Evolutionary conservation across 768 basidiomycete species (phyloP).

Genomic region (Lactifluus hygrophoroides): DNA sequence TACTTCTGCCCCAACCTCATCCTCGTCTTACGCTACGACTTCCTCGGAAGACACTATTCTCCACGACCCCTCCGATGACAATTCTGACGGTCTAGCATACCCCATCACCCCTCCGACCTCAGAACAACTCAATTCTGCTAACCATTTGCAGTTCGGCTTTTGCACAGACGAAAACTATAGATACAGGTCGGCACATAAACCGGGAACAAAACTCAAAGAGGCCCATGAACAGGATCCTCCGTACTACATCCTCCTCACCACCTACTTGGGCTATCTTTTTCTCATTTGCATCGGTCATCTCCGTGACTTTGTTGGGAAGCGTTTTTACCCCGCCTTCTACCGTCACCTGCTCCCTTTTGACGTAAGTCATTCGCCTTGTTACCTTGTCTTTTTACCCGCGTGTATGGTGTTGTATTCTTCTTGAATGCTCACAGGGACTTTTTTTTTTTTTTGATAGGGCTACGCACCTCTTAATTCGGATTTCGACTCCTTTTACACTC

Average conservation of each 20-base stretch:
- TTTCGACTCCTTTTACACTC: constrained; percentile 98
- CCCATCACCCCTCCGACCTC: constrained; percentile 69
- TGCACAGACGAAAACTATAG: constrained; percentile 71
- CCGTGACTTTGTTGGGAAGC: constrained; percentile 92
- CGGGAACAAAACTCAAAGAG: constrained; percentile 38
- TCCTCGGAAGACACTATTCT: constrained; percentile 62
- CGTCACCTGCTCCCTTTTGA: constrained; percentile 75
- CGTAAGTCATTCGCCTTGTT: constrained; percentile 43
- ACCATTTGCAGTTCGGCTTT: constrained; percentile 91
- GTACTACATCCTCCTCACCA: constrained; percentile 85
- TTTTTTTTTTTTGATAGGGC: constrained; percentile 46
- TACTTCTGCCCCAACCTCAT: constrained; percentile 64
- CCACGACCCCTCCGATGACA: constrained; percentile 40
- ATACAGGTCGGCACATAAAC: constrained; percentile 54
- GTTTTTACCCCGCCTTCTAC: constrained; percentile 59
- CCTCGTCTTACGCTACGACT: constrained; percentile 63
- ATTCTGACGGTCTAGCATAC: constrained; percentile 45
- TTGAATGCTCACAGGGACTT: background rate
- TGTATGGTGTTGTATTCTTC: no score
- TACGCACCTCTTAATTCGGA: constrained; percentile 96
- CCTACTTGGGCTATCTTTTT: constrained; percentile 89
- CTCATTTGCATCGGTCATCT: constrained; percentile 88
- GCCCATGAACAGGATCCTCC: constrained; percentile 78
- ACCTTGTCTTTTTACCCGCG: background rate
- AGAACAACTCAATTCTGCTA: constrained; percentile 65